Evolutionary conservation across 2,329 filamentous ascomycete genomes (phyloP).

Genomic region (Cyclaneusma minus): DNA sequence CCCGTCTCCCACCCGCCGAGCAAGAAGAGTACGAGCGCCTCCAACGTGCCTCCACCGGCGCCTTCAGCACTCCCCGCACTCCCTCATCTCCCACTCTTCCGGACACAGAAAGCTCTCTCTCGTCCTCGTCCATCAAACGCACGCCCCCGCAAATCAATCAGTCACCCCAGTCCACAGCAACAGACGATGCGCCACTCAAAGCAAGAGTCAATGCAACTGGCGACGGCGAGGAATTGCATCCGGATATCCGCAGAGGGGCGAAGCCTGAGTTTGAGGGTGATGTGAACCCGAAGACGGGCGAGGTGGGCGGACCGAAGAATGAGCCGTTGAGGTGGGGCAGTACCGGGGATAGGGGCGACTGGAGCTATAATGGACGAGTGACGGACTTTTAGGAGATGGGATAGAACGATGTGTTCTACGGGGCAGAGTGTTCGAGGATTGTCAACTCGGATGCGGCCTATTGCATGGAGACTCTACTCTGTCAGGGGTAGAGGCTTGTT

Average conservation of each 20-base stretch:
- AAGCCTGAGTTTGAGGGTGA: constrained; percentile 89
- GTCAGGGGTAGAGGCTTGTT: too few species aligned
- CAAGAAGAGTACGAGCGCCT: constrained; percentile 85
- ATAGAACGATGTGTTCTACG: constrained; percentile 4
- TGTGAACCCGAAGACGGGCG: constrained; percentile 80
- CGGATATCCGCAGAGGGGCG: constrained; percentile 59
- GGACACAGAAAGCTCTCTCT: constrained; percentile 18
- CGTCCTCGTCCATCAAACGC: constrained; percentile 5
- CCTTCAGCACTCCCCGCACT: constrained; percentile 50
- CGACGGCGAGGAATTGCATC: constrained; percentile 50
- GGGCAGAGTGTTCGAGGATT: too few species aligned
- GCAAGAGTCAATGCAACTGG: constrained; percentile 34
- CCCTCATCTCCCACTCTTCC: constrained; percentile 18
- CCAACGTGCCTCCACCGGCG: constrained; percentile 62
- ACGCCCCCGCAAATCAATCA: constrained; percentile 29
- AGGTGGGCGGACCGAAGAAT: constrained; percentile 94
- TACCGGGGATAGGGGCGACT: constrained; percentile 45
- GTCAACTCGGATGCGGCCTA: too few species aligned
- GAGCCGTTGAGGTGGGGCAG: constrained; percentile 82
- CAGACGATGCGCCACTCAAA: constrained; percentile 15
- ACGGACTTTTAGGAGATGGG: constrained; percentile 57
- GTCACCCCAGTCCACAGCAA: constrained; percentile 20
- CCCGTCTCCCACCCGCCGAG: constrained; percentile 72
- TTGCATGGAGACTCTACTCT: too few species aligned
- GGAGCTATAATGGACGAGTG: constrained; percentile 89